Evolutionary conservation across 2,329 filamentous ascomycete species (phyloP), one percentile per base, ranked within the genome.

Genomic region (Dactylonectria estremocensis): DNA sequence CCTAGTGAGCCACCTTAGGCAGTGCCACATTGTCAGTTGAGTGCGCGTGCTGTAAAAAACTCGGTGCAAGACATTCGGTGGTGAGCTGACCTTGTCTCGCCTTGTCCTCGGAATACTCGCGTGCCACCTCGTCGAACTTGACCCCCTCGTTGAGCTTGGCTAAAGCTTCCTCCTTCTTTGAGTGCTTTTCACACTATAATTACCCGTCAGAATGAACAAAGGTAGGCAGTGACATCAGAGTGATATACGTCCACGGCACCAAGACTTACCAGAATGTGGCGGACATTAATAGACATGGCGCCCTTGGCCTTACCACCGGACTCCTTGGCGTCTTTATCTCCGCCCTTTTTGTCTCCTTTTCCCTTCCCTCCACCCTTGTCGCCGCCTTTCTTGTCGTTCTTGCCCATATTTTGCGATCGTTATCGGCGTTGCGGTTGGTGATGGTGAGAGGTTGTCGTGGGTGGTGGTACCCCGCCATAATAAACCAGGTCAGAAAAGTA

Each of bases 101-200:
- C 82, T 95, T 95, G 79, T 95, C 93, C 80, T 95, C 93, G 0
- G 91, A 93, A 76, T 89, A 93, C 72, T 91, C 88, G 60, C 88
- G 83, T 10, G 93, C 93, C 6, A 95, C 92, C 54, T 92, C 90
- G 73, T 94, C 92, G 76, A 95, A 95, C 74, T 92, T 93, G 57
- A 85, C 85, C 1, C 92, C 91, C 3, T 85, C 88, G 45, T 86
- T 86, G 58, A 95, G 80, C 81, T 93, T 92, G 64, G 87, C 87
- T 16, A 94, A 79, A 0, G 93, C 93, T 77, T 94, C 91, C 77
- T 94, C 92, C 77, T 94, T 95, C 80, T 91, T 93, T n/a, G 84
- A 82, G 77, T 94, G 90, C 77, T 95, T 95, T 78, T 91, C 91
- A 75, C 93, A 95, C 83, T 91, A 54, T 31, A 24, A 3, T 10